Base-by-base conservation (phyloP, 129 eudicot species). In the Centella asiatica region DNA sequence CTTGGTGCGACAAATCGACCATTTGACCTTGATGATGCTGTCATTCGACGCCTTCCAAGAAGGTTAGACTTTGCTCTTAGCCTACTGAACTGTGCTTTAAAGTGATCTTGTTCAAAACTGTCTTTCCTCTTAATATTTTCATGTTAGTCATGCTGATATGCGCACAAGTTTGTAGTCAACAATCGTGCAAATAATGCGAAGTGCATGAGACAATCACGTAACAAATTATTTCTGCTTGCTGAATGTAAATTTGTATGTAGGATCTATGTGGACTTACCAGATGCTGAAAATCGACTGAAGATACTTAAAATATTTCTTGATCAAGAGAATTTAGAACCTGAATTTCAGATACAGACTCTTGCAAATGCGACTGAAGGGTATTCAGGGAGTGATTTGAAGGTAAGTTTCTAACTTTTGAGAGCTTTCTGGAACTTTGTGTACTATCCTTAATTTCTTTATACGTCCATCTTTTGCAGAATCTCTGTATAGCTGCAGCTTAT, bases 21-120 rank as follows among this genome's bases (percentile, higher is more conserved):
- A 6, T 93, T 93, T 57, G 99, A 93, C 73, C 99, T 93, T 78
- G 99, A 93, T 69, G 99, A 93, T 88, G 99, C 99, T 49, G 99
- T 87, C 18, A 93, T 93, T 58, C 96, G 99, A 17, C 85, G 99
- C 25, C 76, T 93, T 62, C 99, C 99, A 52, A 76, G 99, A 66
- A 82, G 99, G 99, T 87, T 60, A 69, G 59, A 55, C 60, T 27
- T 2, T 22, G 11, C 52, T 48, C 31, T 34, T 12, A 39, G 25
- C 27, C 5, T 12, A 8, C 62, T 57, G 62, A 57, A 63, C 42
- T 31, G 10, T 9, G 5, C 11, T 55, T 23, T 55, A 3, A 6
- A 29, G 5, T 33, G 26, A 52, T 6, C 24, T 57, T 29, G 32
- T 2, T 17, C 14, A 55, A 27, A 2, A 37, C 3, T 42, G 13